Evolutionary conservation across 2,329 filamentous ascomycete genomes (phyloP).

Genomic region (Penicillium corylophilum): DNA sequence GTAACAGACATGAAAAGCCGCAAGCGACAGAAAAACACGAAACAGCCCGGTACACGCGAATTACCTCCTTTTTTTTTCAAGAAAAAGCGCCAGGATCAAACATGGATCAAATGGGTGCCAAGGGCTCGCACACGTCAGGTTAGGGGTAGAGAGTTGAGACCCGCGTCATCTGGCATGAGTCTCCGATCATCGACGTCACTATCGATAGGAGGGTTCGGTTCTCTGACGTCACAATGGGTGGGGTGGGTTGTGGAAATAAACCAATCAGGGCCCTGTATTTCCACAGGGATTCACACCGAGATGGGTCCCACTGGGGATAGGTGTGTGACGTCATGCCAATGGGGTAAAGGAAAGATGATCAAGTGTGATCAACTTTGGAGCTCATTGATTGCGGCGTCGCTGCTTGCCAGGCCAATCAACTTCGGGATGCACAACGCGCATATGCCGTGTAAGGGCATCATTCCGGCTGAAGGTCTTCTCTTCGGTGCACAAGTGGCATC

Average conservation of each 20-base stretch:
- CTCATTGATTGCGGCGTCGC: slow-evolving; percentile 39
- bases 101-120: slow-evolving; percentile 10
- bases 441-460: slow-evolving; percentile 90
- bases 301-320: neutral
- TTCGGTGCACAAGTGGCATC: slow-evolving; percentile 87
- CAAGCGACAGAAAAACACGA: slow-evolving; percentile 17
- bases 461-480: slow-evolving; percentile 97
- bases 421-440: slow-evolving; percentile 90
- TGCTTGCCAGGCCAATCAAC: slow-evolving; percentile 74
- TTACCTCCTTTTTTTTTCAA: slow-evolving; percentile 11
- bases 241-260: neutral
- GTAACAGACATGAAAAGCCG: slow-evolving; percentile 23
- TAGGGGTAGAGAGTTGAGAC: neutral
- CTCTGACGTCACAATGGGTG: slow-evolving; percentile 12
- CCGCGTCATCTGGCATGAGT: slow-evolving; percentile 16
- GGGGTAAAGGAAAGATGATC: too few relatives aligned
- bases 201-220: neutral
- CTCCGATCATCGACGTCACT: slow-evolving; percentile 19
- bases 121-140: slow-evolving; percentile 20
- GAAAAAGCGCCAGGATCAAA: slow-evolving; percentile 10
- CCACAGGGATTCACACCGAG: slow-evolving; percentile 8
- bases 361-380: too few relatives aligned
- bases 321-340: slow-evolving; percentile 15
- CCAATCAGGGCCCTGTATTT: too few relatives aligned
- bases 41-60: slow-evolving; percentile 13